Conservation (phyloP, 2,329 filamentous ascomycete species). For the Tolypocladium sp. region DNA sequence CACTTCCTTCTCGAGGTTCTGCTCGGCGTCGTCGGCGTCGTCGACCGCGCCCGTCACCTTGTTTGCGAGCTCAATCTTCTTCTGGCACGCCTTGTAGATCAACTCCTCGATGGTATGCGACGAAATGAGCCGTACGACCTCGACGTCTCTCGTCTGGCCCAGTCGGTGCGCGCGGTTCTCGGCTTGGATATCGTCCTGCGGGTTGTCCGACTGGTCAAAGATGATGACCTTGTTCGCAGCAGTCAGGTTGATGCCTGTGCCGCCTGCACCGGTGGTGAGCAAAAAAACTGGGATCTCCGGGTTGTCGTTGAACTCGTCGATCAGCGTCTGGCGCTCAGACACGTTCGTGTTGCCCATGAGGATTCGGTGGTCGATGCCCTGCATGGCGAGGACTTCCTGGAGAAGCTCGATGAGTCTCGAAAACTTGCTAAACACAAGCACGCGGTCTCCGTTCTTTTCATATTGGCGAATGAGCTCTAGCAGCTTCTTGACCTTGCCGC, state of each 20-base stretch:
- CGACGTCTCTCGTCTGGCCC: conserved; percentile 82
- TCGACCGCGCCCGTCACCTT: conserved; percentile 37
- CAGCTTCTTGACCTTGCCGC: conserved; percentile 80
- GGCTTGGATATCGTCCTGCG: conserved; percentile 95
- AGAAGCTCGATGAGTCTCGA: conserved; percentile 86
- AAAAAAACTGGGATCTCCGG: conserved; percentile 79
- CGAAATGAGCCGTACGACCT: conserved; percentile 79
- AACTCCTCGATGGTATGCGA: conserved; percentile 83
- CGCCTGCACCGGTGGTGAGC: conserved; percentile 85
- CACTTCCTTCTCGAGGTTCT: conserved; percentile 34
- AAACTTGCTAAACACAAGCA: conserved; percentile 90
- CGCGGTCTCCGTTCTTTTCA: conserved; percentile 72
- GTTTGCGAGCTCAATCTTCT: conserved; percentile 80
- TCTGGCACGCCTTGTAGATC: conserved; percentile 82
- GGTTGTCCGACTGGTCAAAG: conserved; percentile 95
- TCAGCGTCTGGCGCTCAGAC: conserved; percentile 72
- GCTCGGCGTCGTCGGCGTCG: conserved; percentile 19
- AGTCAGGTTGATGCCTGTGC: conserved; percentile 94
- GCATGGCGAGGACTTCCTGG: conserved; percentile 66
- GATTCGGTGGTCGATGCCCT: conserved; percentile 70
- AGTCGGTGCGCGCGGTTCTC: conserved; percentile 95
- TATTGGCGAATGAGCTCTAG: conserved; percentile 65
- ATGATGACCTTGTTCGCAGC: conserved; percentile 96
- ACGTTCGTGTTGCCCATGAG: conserved; percentile 81
- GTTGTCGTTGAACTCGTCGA: conserved; percentile 77